These are phyloP conservation scores for Mariannaea sp. DNA, from an alignment of 2,329 filamentous ascomycete species.

Conservation along the genomic window DNA sequence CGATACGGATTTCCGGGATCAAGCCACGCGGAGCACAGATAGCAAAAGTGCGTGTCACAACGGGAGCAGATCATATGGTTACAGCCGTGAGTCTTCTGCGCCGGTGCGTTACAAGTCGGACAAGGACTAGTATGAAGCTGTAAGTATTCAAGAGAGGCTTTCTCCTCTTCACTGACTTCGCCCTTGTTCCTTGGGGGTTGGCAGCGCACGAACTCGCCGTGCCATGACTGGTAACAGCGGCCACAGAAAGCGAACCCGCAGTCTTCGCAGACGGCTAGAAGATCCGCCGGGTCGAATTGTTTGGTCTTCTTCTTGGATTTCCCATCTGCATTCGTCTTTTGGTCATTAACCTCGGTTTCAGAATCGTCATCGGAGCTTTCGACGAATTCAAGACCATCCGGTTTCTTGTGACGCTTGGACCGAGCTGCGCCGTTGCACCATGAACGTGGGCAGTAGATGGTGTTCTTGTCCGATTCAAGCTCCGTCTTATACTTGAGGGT, in stretches of 20 bases:
- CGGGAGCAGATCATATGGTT: constrained; percentile 96
- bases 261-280: constrained; percentile 84
- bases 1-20: constrained; percentile 79
- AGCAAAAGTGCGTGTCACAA: constrained; percentile 93
- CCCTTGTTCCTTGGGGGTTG: constrained; percentile 67
- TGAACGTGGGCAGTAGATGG: constrained; percentile 86
- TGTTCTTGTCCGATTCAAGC: constrained; percentile 88
- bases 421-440: constrained; percentile 92
- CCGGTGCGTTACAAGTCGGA: constrained; percentile 82
- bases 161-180: constrained; percentile 82
- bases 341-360: constrained; percentile 51
- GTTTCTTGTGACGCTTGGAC: constrained; percentile 74
- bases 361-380: constrained; percentile 60
- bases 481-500: constrained; percentile 90
- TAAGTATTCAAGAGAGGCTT: constrained; percentile 85
- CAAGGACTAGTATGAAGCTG: constrained; percentile 82
- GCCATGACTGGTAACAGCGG: constrained; percentile 77
- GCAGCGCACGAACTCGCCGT: constrained; percentile 80
- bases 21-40: constrained; percentile 89
- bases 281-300: constrained; percentile 58
- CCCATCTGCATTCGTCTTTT: constrained; percentile 32
- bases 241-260: constrained; percentile 88
- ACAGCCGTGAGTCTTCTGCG: constrained; percentile 91
- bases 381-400: constrained; percentile 65
- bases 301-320: constrained; percentile 32